Conservation (phyloP, 1,284 basidiomycete genomes). For the Amylostereum areolatum region DNA sequence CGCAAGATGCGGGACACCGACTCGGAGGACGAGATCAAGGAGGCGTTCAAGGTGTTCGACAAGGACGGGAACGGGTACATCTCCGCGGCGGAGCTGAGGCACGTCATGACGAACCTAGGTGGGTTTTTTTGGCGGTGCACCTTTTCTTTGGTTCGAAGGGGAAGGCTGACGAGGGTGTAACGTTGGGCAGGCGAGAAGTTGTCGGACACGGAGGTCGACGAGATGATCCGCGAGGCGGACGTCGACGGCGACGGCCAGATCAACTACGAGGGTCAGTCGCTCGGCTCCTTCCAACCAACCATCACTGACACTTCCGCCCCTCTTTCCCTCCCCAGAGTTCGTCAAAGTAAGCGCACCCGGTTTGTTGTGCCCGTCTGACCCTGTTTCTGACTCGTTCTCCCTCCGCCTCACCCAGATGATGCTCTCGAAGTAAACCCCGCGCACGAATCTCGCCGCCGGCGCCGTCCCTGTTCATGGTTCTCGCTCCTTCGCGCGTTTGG, state of each 20-base stretch:
- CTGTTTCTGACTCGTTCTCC: slow-evolving; percentile 5
- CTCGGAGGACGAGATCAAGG: slow-evolving; percentile 70
- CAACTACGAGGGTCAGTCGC: slow-evolving; percentile 69
- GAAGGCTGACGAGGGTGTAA: slow-evolving; percentile 1
- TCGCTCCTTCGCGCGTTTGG: too few species aligned
- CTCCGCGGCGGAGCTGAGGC: slow-evolving; percentile 76
- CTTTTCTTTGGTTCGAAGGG: slow-evolving; percentile 2
- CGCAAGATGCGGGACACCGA: slow-evolving; percentile 95
- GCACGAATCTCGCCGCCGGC: too few species aligned
- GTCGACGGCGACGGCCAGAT: slow-evolving; percentile 91
- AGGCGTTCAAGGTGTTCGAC: slow-evolving; percentile 83
- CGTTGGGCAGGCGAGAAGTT: slow-evolving; percentile 75
- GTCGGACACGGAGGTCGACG: slow-evolving; percentile 88
- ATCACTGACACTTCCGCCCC: not conserved
- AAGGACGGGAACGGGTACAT: slow-evolving; percentile 82
- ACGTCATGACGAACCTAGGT: slow-evolving; percentile 93
- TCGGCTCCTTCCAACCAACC: not conserved
- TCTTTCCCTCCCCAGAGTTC: slow-evolving; percentile 45
- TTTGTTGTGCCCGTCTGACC: not conserved
- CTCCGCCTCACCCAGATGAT: slow-evolving; percentile 45
- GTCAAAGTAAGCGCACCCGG: slow-evolving; percentile 45
- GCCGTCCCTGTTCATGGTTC: too few species aligned
- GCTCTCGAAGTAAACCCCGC: slow-evolving; percentile 47
- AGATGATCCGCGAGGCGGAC: slow-evolving; percentile 99
- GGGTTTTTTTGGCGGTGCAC: slow-evolving; percentile 24